Base-by-base conservation (phyloP, 805 yeast species). In the Ogataea degrootiae region DNA sequence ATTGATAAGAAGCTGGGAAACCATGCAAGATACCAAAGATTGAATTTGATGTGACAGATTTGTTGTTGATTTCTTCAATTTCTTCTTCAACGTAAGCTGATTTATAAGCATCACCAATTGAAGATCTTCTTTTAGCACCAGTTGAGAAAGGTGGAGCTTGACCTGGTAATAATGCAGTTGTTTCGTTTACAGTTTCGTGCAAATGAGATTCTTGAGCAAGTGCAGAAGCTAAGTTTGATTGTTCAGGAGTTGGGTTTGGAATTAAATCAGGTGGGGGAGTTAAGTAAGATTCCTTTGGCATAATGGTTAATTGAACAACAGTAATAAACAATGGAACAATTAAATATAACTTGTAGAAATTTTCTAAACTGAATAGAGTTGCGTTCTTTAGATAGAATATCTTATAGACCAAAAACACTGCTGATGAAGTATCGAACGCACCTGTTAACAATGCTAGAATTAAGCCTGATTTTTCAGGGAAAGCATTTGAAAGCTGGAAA, bases 341-440 rank as follows among this genome's bases (percentile, higher is more conserved):
- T 46, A 77, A 62, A 54, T 77, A 78, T 29, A 75, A 17, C 59
- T 69, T 70, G 65, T 74, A 78, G 50, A 78, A 78, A 41, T 63
- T 63, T 45, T 60, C 66, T 45, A 78, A 53, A 7, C 69, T 64
- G 60, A 78, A 75, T 1, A 62, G 42, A 0, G 61, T 63, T 4
- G 63, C 54, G 15, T 70, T 55, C 15, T 51, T 56, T 40, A 58
- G 54, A 62, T 74, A 78, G 33, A 71, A 47, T 19, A 71, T 54
- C 44, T 71, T 71, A 65, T 77, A 78, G 41, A 76, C 41, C 57
- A 78, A 65, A 56, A 78, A 78, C 16, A 78, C 72, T 1, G 82
- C 82, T 8, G 79, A 74, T 3, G 82, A 76, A 9, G 83, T 76
- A 61, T 78, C 83, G 51, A 78, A 78, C 0, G 83, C 82, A 16